Evolutionary conservation across 2,329 filamentous ascomycete genomes (phyloP).

Genomic region (Anthostomella pinea): DNA sequence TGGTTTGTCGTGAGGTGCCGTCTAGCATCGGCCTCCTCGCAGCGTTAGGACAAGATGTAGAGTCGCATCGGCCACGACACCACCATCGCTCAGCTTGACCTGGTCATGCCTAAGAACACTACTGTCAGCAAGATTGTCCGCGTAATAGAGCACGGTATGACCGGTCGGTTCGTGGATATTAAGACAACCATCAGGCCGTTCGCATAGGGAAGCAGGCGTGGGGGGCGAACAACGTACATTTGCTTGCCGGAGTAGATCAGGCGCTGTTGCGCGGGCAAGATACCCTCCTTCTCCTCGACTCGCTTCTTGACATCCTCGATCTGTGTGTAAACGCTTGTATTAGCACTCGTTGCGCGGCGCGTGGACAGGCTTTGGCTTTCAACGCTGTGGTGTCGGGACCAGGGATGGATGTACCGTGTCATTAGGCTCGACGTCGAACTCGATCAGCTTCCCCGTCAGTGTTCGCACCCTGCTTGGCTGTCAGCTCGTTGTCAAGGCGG

Average conservation of each 20-base stretch:
- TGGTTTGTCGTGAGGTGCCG: neutral
- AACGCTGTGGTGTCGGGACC: neutral
- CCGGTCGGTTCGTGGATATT: no score
- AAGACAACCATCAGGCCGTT: neutral
- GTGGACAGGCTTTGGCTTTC: no score
- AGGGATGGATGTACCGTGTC: slow-evolving; percentile 67
- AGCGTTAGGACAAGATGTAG: slow-evolving; percentile 94
- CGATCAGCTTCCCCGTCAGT: slow-evolving; percentile 97
- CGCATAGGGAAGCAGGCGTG: neutral
- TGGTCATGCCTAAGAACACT: slow-evolving; percentile 75
- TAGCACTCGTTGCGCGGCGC: neutral
- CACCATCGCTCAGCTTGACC: slow-evolving; percentile 87
- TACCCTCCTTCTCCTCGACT: slow-evolving; percentile 98
- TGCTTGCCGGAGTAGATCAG: slow-evolving; percentile 97
- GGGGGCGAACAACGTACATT: slow-evolving; percentile 60
- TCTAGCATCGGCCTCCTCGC: slow-evolving; percentile 61
- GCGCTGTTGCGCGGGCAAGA: slow-evolving; percentile 93
- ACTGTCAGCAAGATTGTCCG: no score
- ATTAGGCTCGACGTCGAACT: slow-evolving; percentile 91
- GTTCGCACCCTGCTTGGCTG: slow-evolving; percentile 76
- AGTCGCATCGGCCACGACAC: slow-evolving; percentile 86
- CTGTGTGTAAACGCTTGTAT: slow-evolving; percentile 40
- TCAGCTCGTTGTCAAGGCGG: slow-evolving; percentile 7
- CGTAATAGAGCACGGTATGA: no score
- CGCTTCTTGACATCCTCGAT: slow-evolving; percentile 97